A percentile compares a stretch with the other conserved stretches of the same genome.
Evolutionary conservation across 768 basidiomycete species (phyloP).

Genomic region (Flagelloscypha sp.): DNA sequence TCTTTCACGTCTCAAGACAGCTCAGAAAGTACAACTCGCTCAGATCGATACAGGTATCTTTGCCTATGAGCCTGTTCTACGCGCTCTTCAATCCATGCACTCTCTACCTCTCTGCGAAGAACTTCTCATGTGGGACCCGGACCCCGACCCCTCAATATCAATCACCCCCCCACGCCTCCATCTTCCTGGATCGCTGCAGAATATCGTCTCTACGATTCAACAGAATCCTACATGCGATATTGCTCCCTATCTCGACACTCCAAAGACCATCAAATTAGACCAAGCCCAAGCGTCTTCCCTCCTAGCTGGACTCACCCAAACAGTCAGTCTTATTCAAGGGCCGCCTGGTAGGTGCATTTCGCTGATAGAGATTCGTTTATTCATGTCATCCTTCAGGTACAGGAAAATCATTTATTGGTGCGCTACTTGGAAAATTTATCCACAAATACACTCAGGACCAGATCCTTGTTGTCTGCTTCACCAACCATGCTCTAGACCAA

Average conservation of each 20-base stretch:
- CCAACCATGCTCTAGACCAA: conserved; percentile 69
- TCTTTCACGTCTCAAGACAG: conserved; percentile 31
- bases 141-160: conserved; percentile 6
- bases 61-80: conserved; percentile 56
- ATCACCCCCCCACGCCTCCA: too few relatives aligned
- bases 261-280: conserved; percentile 41
- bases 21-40: conserved; percentile 33
- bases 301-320: conserved; percentile 45
- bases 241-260: conserved; percentile 24
- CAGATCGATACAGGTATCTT: conserved; percentile 57
- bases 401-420: conserved; percentile 69
- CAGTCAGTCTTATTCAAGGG: conserved; percentile 58
- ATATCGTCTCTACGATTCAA: background rate
- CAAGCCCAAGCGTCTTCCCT: conserved; percentile 39
- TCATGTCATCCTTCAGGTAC: conserved; percentile 37
- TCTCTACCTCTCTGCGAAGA: conserved; percentile 41
- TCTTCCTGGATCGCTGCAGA: too few relatives aligned
- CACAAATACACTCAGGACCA: conserved; percentile 37
- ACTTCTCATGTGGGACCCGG: conserved; percentile 44
- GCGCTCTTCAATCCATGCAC: conserved; percentile 39
- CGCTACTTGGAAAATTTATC: conserved; percentile 52
- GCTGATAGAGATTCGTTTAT: background rate
- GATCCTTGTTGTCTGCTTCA: conserved; percentile 66
- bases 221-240: conserved; percentile 30
- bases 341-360: conserved; percentile 46